phyloP scores from a whole-genome alignment of 768 basidiomycete species.

The Kwoniella sp. region DNA sequence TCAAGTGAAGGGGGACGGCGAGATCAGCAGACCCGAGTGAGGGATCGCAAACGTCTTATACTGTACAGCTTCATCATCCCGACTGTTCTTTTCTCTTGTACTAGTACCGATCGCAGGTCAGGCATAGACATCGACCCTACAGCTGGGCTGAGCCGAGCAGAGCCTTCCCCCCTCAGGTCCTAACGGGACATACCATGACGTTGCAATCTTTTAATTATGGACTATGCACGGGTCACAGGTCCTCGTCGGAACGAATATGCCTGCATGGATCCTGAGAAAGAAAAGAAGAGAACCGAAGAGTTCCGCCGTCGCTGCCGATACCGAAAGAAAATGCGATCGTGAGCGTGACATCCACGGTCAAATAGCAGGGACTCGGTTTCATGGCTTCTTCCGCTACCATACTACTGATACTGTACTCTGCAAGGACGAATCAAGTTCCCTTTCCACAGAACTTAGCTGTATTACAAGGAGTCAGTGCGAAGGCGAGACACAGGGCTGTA shows the following conservation, averaged over 20 bases:
- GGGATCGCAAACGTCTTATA: neutral
- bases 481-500: neutral
- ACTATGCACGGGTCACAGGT: neutral
- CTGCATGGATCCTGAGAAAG: constrained; percentile 1
- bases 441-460: no score
- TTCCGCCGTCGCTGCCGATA: neutral
- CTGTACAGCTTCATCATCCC: no score
- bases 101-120: neutral
- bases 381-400: neutral
- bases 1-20: neutral
- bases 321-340: neutral
- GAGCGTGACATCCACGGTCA: neutral
- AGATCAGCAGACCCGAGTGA: neutral
- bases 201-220: neutral
- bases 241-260: neutral
- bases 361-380: neutral
- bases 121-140: no score
- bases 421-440: no score
- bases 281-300: neutral
- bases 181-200: neutral
- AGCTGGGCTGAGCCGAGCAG: neutral
- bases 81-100: no score
- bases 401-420: no score
- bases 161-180: neutral
- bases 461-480: neutral